These are phyloP conservation scores for Persicaria tinctoria DNA, from an alignment of 148 eudicot species.

Conservation along the genomic window DNA sequence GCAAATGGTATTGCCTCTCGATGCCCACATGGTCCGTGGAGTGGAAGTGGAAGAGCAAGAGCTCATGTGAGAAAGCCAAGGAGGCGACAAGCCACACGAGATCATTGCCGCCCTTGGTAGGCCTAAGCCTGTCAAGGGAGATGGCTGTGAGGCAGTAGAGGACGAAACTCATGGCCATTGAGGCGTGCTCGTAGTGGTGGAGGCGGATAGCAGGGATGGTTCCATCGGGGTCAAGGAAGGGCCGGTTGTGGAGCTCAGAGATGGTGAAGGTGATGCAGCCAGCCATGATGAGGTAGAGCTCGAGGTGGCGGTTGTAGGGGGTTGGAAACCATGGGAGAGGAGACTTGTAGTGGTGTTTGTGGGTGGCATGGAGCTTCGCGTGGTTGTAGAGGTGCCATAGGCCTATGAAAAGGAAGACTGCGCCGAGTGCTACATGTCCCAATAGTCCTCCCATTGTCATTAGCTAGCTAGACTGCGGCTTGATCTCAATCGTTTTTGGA, in stretches of 20 bases:
- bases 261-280: not conserved
- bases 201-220: conserved; percentile 18
- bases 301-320: conserved; percentile 20
- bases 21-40: conserved; percentile 41
- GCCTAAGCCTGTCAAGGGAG: conserved; percentile 22
- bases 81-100: conserved; percentile 19
- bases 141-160: conserved; percentile 26
- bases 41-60: conserved; percentile 39
- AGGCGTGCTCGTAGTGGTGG: conserved; percentile 30
- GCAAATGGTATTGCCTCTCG: conserved; percentile 39
- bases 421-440: conserved; percentile 26
- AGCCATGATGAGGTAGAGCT: not conserved
- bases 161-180: conserved; percentile 24
- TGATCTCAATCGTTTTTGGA: not conserved
- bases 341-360: conserved; percentile 15
- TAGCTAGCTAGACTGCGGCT: not conserved
- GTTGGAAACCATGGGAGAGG: conserved; percentile 36
- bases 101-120: conserved; percentile 7
- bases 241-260: not conserved
- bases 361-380: conserved; percentile 21
- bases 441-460: conserved; percentile 21
- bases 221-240: conserved; percentile 1
- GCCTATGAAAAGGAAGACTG: conserved; percentile 22
- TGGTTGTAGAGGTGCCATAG: conserved; percentile 35
- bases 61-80: conserved; percentile 29